These are phyloP conservation scores for Esteya vermicola DNA, from an alignment of 2,329 filamentous ascomycete species.

Conservation along the genomic window DNA sequence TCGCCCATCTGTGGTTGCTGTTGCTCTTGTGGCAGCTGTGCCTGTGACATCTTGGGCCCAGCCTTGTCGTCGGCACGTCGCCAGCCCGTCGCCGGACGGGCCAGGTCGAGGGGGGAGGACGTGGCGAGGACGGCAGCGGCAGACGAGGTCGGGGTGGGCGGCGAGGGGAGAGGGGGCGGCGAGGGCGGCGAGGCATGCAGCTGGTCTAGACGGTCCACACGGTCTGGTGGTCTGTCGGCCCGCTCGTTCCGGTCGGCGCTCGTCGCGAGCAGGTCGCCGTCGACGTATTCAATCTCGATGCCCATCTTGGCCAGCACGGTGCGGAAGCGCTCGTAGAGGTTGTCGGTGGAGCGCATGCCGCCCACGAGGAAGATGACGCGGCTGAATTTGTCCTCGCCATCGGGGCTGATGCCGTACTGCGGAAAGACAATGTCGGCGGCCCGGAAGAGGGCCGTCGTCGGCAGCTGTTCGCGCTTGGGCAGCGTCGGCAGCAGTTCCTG, in stretches of 20 bases:
- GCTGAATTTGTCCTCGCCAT: constrained; percentile 60
- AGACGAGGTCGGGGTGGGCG: too few species aligned
- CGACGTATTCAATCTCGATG: constrained; percentile 52
- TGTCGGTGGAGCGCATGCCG: constrained; percentile 39
- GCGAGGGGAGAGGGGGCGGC: too few species aligned
- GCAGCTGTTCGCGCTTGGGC: constrained; percentile 47
- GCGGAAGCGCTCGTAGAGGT: constrained; percentile 55
- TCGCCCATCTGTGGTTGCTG: too few species aligned
- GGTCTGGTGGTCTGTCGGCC: too few species aligned
- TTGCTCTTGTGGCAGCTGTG: too few species aligned
- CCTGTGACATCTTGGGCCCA: too few species aligned
- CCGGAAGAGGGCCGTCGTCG: constrained; percentile 64
- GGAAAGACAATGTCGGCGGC: constrained; percentile 69
- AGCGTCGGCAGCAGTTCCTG: constrained; percentile 46
- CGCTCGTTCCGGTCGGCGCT: background rate
- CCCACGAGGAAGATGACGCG: constrained; percentile 70
- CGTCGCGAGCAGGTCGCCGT: background rate
- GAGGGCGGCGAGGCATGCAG: too few species aligned
- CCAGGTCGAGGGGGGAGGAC: too few species aligned
- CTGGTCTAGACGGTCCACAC: too few species aligned
- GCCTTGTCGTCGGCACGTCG: too few species aligned
- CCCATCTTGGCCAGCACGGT: constrained; percentile 53
- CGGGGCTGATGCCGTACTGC: constrained; percentile 53
- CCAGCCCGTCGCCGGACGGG: too few species aligned
- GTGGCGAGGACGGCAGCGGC: too few species aligned